Evolutionary conservation across 352 stramenopile genomes (phyloP), one percentile per base, ranked within the genome.

Genomic region (Blastocystis sp.): DNA sequence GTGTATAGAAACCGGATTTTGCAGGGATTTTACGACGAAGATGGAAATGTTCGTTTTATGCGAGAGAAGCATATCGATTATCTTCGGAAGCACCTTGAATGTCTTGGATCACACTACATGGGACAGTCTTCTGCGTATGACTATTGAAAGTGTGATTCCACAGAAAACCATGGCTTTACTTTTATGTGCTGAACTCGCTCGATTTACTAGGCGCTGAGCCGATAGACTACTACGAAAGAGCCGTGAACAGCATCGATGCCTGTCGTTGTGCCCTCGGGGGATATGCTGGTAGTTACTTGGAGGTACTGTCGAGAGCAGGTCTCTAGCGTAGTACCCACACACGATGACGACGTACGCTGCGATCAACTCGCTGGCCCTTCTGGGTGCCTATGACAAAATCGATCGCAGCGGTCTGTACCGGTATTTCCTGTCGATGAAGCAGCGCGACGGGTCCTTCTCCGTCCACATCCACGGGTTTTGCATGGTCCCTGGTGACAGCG

Each of bases 391-490:
- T 9, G 39, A 11, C 4, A 3, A 65, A 1, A 26, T 92, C 13
- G 39, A 91, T 65, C 76, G 79, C 39, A 37, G 45, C 18, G 76
- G 43, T 8, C 16, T 97, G 76, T 95, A 98, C 75, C 90, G 91
- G 65, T 97, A 96, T 90, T 97, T 98, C 85, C 90, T 97, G 63
- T 90, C 90, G 24, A 92, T 96, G 59, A 98, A 98, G 76, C 90
- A 96, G 82, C 90, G 91, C 13, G 93, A 91, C 4, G 96, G 95
- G 30, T 95, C 93, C 13, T 99, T 99, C 93, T 93, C 94, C n/a
- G 98, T 98, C 90, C 96, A 99, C 82, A 93, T 98, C 62, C 95
- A 98, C 92, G 97, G 95, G 92, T 96, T 91, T 63, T 90, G 91
- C 13, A 34, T 89, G 65, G 5, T 63, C 13, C 37, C 20, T 3